A percentile compares a stretch with the other conserved stretches of the same genome.
Evolutionary conservation across 2,329 filamentous ascomycete species (phyloP).

Genomic region (Talaromyces pinophilus): DNA sequence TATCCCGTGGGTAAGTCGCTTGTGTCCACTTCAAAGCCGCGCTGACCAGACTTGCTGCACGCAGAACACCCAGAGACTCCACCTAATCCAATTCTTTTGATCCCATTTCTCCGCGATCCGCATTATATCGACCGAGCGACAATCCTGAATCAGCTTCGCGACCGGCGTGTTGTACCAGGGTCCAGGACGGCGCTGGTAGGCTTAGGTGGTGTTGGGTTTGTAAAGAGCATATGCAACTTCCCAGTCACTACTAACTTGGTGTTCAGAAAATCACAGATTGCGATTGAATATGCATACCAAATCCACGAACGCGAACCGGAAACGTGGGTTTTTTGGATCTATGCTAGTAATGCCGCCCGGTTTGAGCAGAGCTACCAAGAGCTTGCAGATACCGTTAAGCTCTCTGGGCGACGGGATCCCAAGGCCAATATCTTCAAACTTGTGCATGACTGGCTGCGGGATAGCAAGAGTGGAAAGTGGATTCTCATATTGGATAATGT

Average conservation of each 20-base stretch:
- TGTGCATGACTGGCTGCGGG: slow-evolving; percentile 28
- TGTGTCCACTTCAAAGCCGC: too few relatives aligned
- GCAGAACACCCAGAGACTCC: neutral
- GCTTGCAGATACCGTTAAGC: slow-evolving; percentile 36
- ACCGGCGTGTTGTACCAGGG: slow-evolving; percentile 20
- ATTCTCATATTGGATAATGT: neutral
- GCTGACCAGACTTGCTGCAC: neutral
- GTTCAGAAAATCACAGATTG: slow-evolving; percentile 42
- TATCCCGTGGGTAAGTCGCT: too few relatives aligned
- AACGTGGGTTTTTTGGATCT: slow-evolving; percentile 36
- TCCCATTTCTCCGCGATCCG: slow-evolving; percentile 1
- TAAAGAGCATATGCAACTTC: slow-evolving; percentile 21
- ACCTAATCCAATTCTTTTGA: neutral
- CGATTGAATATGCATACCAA: slow-evolving; percentile 42
- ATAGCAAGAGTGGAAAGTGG: neutral
- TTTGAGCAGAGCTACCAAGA: slow-evolving; percentile 40
- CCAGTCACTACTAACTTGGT: too few relatives aligned
- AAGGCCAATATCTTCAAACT: slow-evolving; percentile 36
- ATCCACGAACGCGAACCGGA: slow-evolving; percentile 28
- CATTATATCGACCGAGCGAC: slow-evolving; percentile 16
- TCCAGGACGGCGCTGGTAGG: slow-evolving; percentile 34
- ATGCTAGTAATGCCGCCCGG: slow-evolving; percentile 20
- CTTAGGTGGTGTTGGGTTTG: slow-evolving; percentile 34
- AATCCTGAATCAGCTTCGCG: slow-evolving; percentile 25
- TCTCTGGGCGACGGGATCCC: slow-evolving; percentile 35